Base-by-base conservation (phyloP, 768 basidiomycete species). In the Gautieria morchelliformis region DNA sequence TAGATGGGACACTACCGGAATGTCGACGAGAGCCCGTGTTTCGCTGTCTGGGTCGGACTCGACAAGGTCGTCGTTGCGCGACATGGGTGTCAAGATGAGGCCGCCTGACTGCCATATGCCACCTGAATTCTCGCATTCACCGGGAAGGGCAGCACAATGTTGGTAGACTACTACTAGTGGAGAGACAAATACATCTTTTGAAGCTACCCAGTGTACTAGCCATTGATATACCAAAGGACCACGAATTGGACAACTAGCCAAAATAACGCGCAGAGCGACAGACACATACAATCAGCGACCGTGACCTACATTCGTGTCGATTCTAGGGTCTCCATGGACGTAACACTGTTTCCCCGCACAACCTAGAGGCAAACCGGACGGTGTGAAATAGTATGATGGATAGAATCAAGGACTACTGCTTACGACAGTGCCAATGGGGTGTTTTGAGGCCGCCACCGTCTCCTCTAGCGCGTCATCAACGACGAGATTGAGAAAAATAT, bases 401-500 rank as follows among this genome's bases (percentile, higher is more conserved):
- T 11, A 48, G 40, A 40, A 35, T 56, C 45, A 48, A 7, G 40
- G 24, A 35, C 32, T 41, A 44, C 33, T 17, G 2, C 12, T 65
- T 69, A 97, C 95, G 52, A 96, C 87, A 52, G 91, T 94, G 24
- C 94, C 94, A 64, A 93, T 86, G 24, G 88, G 85, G 64, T 88
- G 84, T 69, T 92, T 93, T 74, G 93, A 87, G 5, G 87, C 93
- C 14, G 89, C 87, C 5, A 82, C 84, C 0, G 85, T 83, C 75
- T 98, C 96, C 72, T 99, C 96, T 64, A 86, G 70, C 10, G 92
- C 90, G 67, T 98, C 91, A 70, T 98, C 96, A 70, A 99, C 84
- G 63, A 98, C 96, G 40, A 99, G 79, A 71, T 99, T 99, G 69
- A 99, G 75, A 78, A 99, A 99, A 62, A 99, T 87, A 77, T 99